phyloP scores from a whole-genome alignment of 2,329 filamentous ascomycete genomes.

The Ceratocystis lukuohia region DNA sequence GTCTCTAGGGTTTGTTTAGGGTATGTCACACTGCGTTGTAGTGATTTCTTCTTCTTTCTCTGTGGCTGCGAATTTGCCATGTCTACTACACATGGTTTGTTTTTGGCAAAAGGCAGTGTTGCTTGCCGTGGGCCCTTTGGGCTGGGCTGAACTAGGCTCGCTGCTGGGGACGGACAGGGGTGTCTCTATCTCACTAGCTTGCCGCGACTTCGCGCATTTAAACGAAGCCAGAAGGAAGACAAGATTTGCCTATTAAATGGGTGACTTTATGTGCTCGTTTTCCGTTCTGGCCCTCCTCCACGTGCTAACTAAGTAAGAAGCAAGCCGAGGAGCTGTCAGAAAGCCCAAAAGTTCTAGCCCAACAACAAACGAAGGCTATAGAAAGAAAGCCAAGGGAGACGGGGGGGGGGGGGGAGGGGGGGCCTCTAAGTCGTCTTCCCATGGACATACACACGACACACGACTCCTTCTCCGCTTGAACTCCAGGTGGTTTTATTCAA shows the following conservation, averaged over 20 bases:
- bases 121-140: constrained; percentile 1
- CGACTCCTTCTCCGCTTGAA: neutral
- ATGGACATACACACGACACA: neutral
- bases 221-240: too few relatives aligned
- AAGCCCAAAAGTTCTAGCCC: neutral
- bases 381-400: neutral
- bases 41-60: neutral
- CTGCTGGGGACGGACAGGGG: neutral
- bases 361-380: neutral
- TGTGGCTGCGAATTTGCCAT: neutral
- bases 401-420: neutral
- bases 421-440: neutral
- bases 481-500: neutral
- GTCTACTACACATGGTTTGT: neutral
- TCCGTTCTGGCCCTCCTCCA: neutral
- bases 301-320: neutral
- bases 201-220: neutral
- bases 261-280: neutral
- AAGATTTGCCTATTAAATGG: neutral
- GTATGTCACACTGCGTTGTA: neutral
- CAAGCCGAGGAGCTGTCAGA: constrained; percentile 1
- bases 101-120: neutral
- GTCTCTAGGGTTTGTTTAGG: neutral
- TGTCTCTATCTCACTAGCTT: neutral
- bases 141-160: neutral